Conservation (phyloP, 2,329 filamentous ascomycete genomes). For the Xylariales sp. region DNA sequence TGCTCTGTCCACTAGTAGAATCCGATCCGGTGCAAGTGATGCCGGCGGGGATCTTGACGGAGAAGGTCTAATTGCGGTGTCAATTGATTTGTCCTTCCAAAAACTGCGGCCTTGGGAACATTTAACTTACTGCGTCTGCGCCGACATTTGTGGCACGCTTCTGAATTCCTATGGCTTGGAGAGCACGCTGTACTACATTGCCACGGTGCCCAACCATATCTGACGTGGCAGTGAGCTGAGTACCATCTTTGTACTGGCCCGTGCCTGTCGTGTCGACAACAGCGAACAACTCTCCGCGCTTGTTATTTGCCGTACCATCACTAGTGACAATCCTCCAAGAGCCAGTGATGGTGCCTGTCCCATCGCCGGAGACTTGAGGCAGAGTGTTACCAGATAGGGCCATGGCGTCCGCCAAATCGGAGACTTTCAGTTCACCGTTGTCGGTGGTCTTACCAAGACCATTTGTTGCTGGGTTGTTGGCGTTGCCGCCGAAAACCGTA, state of each 20-base stretch:
- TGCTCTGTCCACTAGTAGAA: constrained; percentile 20
- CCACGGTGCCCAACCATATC: constrained; percentile 25
- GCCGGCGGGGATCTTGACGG: constrained; percentile 28
- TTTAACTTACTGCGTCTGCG: constrained; percentile 27
- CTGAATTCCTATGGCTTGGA: constrained; percentile 26
- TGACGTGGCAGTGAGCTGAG: constrained; percentile 15
- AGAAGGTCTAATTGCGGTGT: constrained; percentile 11
- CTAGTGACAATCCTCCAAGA: constrained; percentile 32
- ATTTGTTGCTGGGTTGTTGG: constrained; percentile 22
- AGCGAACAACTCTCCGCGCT: constrained; percentile 27
- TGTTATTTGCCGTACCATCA: constrained; percentile 31
- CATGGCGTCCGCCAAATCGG: constrained; percentile 26
- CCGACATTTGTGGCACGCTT: constrained; percentile 31
- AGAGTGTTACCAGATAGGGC: constrained; percentile 20
- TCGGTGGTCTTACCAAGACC: constrained; percentile 29
- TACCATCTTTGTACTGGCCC: constrained; percentile 24
- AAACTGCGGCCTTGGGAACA: background rate
- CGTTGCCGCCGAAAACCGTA: constrained; percentile 30
- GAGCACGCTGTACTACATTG: constrained; percentile 30
- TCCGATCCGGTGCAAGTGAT: constrained; percentile 25
- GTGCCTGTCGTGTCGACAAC: constrained; percentile 29
- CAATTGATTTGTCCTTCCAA: constrained; percentile 1
- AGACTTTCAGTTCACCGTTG: constrained; percentile 24
- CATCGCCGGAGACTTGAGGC: constrained; percentile 30
- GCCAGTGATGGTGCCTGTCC: constrained; percentile 23